Evolutionary conservation across 148 eudicot genomes (phyloP), one percentile per base, ranked within the genome.

Genomic region (Cornus controversa): DNA sequence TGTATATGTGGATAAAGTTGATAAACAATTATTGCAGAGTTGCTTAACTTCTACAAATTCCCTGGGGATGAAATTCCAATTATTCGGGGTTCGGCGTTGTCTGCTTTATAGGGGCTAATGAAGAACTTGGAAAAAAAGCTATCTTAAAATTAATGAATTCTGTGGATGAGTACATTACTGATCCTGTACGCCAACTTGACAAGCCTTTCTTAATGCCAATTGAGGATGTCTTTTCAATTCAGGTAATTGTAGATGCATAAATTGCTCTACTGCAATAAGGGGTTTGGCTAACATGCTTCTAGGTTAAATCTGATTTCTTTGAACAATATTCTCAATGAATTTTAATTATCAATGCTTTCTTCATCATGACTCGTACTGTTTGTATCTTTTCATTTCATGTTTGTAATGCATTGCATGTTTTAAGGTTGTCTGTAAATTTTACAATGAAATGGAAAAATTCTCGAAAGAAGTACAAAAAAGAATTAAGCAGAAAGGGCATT

Each of bases 41-140:
- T 95, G 71, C 97, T 95, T 69, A 89, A 84, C 87, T 91, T 91
- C 83, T 95, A 91, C 87, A 89, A 91, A 80, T 95, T 89, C 78
- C 98, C 96, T 70, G 98, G 97, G 78, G 98, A 93, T 75, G 97
- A 91, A 0, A 91, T 91, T 77, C 97, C 97, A 42, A 94, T 94
- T 62, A 65, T 94, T 28, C 83, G 96, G 83, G 97, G 94, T 20
- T 93, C 97, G 67, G 97, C 98, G 20, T 89, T 92, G 86, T 90
- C 92, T 75, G 97, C 98, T 37, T 81, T 95, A 77, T 91, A 93
- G 75, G 97, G 40, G 86, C 86, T 78, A 93, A 91, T 83, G 98
- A 90, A 70, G 97, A 93, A 81, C 83, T 95, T 18, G 97, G 98
- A 57, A 89, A 85, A 74, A 81, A 93, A 75, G 96, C 96, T 67